Conservation (phyloP, 2,329 filamentous ascomycete species). For the Ustulina deusta region DNA sequence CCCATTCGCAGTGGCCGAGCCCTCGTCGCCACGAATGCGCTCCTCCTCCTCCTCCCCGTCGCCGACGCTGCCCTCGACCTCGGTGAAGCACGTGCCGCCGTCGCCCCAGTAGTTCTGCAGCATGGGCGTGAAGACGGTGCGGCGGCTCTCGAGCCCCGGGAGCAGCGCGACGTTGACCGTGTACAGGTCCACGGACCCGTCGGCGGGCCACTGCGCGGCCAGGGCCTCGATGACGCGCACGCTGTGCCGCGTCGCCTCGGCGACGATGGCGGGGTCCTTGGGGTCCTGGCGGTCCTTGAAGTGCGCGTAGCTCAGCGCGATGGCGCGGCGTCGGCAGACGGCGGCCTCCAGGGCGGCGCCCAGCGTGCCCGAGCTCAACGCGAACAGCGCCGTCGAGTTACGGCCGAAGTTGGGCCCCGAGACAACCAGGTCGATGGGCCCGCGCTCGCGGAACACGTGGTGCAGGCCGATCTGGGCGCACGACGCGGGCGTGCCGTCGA, state of each 20-base stretch:
- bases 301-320: constrained; percentile 92
- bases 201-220: constrained; percentile 76
- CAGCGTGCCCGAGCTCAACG: constrained; percentile 80
- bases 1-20: constrained; percentile 53
- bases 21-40: constrained; percentile 70
- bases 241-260: constrained; percentile 78
- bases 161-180: constrained; percentile 90
- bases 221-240: constrained; percentile 84
- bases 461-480: constrained; percentile 86
- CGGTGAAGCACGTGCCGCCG: constrained; percentile 87
- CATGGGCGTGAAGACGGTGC: constrained; percentile 86
- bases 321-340: constrained; percentile 74
- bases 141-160: constrained; percentile 76
- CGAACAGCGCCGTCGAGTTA: constrained; percentile 84
- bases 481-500: constrained; percentile 83
- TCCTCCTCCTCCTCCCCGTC: constrained; percentile 79
- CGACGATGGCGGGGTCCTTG: constrained; percentile 85
- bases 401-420: constrained; percentile 86
- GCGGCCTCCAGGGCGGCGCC: constrained; percentile 83
- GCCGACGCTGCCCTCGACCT: constrained; percentile 74
- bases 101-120: constrained; percentile 92
- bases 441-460: constrained; percentile 79
- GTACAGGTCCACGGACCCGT: constrained; percentile 81
- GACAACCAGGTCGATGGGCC: constrained; percentile 80
- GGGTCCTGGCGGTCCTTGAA: constrained; percentile 80